Percentiles rank a stretch among this genome's conserved stretches.
Conservation (phyloP, 1,139 yeast species). For the Geotrichum bryndzae region DNA sequence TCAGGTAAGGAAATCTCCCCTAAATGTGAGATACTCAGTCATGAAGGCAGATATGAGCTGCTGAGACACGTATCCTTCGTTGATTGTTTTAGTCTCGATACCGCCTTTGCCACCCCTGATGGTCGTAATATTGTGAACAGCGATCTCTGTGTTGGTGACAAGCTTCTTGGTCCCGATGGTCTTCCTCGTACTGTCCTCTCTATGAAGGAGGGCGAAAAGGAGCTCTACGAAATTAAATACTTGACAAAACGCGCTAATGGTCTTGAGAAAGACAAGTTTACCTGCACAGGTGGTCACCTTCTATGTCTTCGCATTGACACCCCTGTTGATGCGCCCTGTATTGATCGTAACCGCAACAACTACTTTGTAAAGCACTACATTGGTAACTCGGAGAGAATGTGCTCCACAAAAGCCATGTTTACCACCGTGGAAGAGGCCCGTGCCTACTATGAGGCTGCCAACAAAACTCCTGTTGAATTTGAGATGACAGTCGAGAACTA, state of each 20-base stretch:
- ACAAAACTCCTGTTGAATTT: conserved; percentile 1
- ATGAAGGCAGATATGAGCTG: conserved; percentile 72
- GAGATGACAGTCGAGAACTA: conserved; percentile 1
- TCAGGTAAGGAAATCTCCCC: conserved; percentile 94
- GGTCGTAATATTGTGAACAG: not conserved
- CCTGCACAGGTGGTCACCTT: conserved; percentile 1
- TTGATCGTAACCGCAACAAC: not conserved
- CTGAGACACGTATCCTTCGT: conserved; percentile 97
- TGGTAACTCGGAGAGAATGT: not conserved
- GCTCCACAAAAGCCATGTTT: not conserved
- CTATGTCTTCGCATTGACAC: conserved; percentile 1
- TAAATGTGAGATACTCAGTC: conserved; percentile 77
- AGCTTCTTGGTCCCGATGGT: conserved; percentile 1
- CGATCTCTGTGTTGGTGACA: conserved; percentile 1
- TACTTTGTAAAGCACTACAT: not conserved
- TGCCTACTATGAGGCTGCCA: not conserved
- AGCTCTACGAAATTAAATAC: not conserved
- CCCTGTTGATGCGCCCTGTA: not conserved
- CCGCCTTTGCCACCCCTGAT: not conserved
- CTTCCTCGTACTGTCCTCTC: not conserved
- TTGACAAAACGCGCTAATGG: not conserved
- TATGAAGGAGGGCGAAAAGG: conserved; percentile 1
- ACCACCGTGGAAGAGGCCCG: not conserved
- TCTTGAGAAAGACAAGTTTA: not conserved
- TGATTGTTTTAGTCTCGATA: conserved; percentile 40